Percentiles rank a stretch among this genome's conserved stretches.
Evolutionary conservation across 1,284 basidiomycete genomes (phyloP).

Genomic region (Leccinum subfulvum): DNA sequence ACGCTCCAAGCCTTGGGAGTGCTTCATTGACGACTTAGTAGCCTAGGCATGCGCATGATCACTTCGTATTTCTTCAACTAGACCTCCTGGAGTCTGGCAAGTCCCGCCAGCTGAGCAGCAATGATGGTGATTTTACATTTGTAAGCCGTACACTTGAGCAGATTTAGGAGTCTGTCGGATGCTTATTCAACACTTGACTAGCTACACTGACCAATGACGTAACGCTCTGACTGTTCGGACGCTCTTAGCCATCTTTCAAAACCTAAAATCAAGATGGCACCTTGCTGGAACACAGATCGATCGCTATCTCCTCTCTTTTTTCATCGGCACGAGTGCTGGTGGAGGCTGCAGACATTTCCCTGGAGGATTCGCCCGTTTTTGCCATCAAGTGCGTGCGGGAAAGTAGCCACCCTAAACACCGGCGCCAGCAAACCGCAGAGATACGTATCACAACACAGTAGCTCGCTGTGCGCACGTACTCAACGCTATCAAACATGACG

Average conservation of each 20-base stretch:
- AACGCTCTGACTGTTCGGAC: conserved; percentile 41
- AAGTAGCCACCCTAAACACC: not conserved
- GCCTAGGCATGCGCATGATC: no score
- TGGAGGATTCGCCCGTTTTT: not conserved
- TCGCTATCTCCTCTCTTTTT: not conserved
- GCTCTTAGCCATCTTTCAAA: not conserved
- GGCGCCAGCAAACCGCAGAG: not conserved
- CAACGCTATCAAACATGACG: not conserved
- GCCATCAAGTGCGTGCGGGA: not conserved
- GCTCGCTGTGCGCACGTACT: not conserved
- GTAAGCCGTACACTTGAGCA: no score
- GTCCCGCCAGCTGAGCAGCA: no score
- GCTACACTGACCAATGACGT: no score
- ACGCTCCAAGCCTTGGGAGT: no score
- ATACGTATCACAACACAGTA: not conserved
- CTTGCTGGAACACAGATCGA: not conserved
- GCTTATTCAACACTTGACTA: no score
- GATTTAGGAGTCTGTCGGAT: no score
- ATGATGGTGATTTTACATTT: no score
- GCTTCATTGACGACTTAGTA: no score
- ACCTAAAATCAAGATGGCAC: not conserved
- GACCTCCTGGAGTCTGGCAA: no score
- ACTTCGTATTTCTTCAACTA: no score
- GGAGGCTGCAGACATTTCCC: not conserved
- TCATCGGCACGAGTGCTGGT: not conserved